Conservation (phyloP, 169 alveolate species). For the Cryptosporidium tyzzeri region DNA sequence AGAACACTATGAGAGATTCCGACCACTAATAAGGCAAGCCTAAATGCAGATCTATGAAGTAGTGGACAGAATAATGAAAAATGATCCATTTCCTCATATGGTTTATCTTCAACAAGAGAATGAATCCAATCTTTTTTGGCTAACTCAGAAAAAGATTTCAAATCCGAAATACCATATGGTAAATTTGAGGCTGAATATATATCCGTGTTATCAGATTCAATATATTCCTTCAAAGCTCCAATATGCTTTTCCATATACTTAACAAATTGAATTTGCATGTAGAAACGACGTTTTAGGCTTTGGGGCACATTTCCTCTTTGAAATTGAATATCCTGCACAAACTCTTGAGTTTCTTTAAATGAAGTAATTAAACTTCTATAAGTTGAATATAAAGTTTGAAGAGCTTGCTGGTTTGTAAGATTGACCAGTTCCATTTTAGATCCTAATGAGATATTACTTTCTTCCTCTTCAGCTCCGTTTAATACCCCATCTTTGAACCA, state of each 20-base stretch:
- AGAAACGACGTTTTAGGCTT: conserved; percentile 49
- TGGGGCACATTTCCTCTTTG: conserved; percentile 62
- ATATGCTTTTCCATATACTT: conserved; percentile 70
- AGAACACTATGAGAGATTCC: conserved; percentile 58
- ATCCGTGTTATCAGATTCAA: conserved; percentile 49
- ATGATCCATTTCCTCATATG: conserved; percentile 59
- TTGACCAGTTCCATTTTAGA: conserved; percentile 37
- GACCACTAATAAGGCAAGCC: conserved; percentile 62
- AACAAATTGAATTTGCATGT: conserved; percentile 52
- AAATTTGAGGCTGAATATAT: conserved; percentile 36
- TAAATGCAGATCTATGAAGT: conserved; percentile 65
- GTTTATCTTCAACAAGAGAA: conserved; percentile 43
- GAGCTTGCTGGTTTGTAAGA: conserved; percentile 66
- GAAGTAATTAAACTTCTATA: conserved; percentile 65
- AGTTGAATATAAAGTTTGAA: conserved; percentile 44
- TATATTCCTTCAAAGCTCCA: conserved; percentile 47
- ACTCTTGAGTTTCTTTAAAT: conserved; percentile 52
- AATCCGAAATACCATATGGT: conserved; percentile 48
- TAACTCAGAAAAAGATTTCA: conserved; percentile 19
- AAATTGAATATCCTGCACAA: conserved; percentile 47
- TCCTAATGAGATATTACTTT: background rate
- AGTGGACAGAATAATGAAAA: conserved; percentile 63
- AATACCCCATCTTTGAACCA: conserved; percentile 32
- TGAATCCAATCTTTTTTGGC: conserved; percentile 36
- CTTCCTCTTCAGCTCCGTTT: conserved; percentile 34